Base-by-base conservation (phyloP, 1,284 basidiomycete species). In the Trametes pubescens region DNA sequence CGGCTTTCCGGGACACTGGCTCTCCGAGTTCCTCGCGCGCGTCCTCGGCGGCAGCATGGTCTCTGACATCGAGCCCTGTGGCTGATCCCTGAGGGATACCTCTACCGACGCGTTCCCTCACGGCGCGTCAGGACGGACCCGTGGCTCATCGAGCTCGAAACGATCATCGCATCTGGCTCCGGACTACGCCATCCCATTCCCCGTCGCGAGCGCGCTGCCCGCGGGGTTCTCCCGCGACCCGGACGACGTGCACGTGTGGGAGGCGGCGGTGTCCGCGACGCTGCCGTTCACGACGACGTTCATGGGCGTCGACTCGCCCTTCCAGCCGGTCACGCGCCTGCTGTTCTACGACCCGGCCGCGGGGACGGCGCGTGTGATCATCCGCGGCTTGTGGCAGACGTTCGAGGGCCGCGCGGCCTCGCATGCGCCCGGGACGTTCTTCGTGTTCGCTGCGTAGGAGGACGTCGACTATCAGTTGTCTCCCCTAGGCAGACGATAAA, bases 1-100 rank as follows among this genome's bases (percentile, higher is more conserved):
- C 53, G 76, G 77, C 24, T 78, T 76, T 67, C 74, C 78, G 13
- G 68, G 66, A 51, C 76, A 77, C 61, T 79, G 75, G 78, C 74
- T 81, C 22, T 70, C 72, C 43, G 78, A 79, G 5, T 77, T 75
- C 66, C 57, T 76, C 32, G 71, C 76, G 46, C 68, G 63, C 35
- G 52, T 79, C 6, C 63, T 80, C 14, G 67, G 68, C 24, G 73
- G 77, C 44, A 67, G 53, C 13, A 61, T 78, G 32, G 56, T 66
- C 29, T 73, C 73, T n/a, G 73, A 76, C 29, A 69, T 75, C 58
- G 68, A 63, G 14, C 72, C 74, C 0, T 78, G 75, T 71, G 70
- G 51, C 76, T 77, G 8, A 76, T 78, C 26, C 77, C 78, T 2
- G 54, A 75, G 10, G 65, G 61, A 9, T 73, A 80, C 43, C 52